Base-by-base conservation (phyloP, 768 basidiomycete genomes). In the Tulasnella sp. region DNA sequence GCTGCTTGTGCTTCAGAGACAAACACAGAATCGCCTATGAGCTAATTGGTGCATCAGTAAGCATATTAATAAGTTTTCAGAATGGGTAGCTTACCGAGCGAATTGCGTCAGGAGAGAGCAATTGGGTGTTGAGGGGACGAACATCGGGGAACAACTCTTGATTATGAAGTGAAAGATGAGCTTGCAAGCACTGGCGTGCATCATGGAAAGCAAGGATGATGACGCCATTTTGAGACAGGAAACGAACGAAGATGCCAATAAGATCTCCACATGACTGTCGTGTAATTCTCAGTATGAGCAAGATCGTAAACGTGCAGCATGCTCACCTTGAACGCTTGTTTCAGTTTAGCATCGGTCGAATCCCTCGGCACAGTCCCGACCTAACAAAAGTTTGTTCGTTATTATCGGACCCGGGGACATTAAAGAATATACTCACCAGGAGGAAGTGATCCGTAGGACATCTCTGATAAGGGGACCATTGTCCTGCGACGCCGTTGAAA, bases 41-140 rank as follows among this genome's bases (percentile, higher is more conserved):
- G 68, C 79, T 83, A 45, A 16, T 24, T 28, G n/a, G 41, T 44
- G 54, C 41, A 35, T 31, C 25, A 22, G 13, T 28, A 44, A 51
- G 54, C 58, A 49, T 58, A 37, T 29, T 19, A 47, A 55, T 46
- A 40, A 28, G n/a, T 52, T 27, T 47, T 31, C 55, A 16, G 37
- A 48, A 47, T 15, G 6, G 49, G 3, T 52, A 19, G 15, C 29
- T 34, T 15, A 45, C n/a, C n/a, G 68, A 34, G 66, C 66, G 2
- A 78, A 73, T 43, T 78, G 66, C 45, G 79, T 72, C 37, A 72
- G 61, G 56, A 83, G 79, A 62, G 72, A 75, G 56, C 82, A 81
- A 5, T 77, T 73, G 16, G 16, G 33, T 53, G 39, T 27, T 25
- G 31, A 41, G 16, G 28, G 22, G 25, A 44, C 19, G 44, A 28